Conservation (phyloP, 768 basidiomycete genomes). For the Tricholoma flavovirens region DNA sequence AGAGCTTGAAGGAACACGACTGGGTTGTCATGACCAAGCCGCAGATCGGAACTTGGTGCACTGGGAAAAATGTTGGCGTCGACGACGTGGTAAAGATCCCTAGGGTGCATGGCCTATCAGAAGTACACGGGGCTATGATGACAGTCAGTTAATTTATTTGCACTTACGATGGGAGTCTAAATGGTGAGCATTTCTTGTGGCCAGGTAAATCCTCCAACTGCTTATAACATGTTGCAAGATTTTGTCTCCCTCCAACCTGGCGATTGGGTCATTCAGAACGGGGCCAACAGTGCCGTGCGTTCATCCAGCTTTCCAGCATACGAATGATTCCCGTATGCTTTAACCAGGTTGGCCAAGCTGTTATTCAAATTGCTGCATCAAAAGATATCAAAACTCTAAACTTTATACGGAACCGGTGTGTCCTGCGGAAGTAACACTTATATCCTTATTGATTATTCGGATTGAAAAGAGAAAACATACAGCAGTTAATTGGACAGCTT, state of each 20-base stretch:
- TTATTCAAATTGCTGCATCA: conserved; percentile 78
- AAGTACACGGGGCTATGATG: conserved; percentile 69
- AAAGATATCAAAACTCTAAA: conserved; percentile 75
- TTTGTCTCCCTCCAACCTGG: conserved; percentile 59
- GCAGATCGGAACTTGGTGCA: conserved; percentile 75
- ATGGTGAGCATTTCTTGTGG: not conserved
- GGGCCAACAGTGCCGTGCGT: conserved; percentile 76
- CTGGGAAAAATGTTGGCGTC: conserved; percentile 45
- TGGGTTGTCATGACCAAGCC: conserved; percentile 69
- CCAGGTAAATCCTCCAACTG: conserved; percentile 80
- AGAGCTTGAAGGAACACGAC: conserved; percentile 47
- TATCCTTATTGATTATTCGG: not conserved
- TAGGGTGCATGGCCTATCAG: conserved; percentile 36
- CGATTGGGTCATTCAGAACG: conserved; percentile 84
- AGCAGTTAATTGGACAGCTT: conserved; percentile 45
- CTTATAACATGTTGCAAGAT: conserved; percentile 74
- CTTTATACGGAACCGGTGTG: conserved; percentile 67
- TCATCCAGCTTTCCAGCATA: not conserved
- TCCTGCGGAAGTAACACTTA: not conserved
- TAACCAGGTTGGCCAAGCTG: conserved; percentile 70
- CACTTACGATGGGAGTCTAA: not conserved
- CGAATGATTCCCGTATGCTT: conserved; percentile 1
- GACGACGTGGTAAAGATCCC: conserved; percentile 61
- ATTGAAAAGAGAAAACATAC: conserved; percentile 44
- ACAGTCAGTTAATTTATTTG: conserved; percentile 39